Conservation (phyloP, 495 filamentous ascomycete species). For the Beverwykella pulmonaria region DNA sequence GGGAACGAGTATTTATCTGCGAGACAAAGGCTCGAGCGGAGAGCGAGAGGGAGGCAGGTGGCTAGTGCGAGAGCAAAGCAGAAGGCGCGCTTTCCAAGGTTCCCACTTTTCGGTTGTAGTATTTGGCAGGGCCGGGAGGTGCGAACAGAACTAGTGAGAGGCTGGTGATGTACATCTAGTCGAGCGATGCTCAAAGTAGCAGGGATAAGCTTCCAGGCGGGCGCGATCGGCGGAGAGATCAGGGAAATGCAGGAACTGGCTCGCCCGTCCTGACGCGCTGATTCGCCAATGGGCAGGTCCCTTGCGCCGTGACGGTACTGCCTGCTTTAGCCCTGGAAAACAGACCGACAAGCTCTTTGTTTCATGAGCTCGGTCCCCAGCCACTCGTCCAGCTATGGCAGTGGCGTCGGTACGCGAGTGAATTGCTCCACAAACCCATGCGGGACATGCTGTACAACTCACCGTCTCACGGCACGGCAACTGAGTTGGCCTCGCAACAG, state of each 20-base stretch:
- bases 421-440: not conserved
- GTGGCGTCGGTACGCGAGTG: not conserved
- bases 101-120: not conserved
- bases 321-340: not conserved
- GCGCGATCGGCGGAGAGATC: not conserved
- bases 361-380: not conserved
- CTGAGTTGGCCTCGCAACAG: not conserved
- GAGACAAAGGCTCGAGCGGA: not conserved
- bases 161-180: not conserved
- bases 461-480: not conserved
- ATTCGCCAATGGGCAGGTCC: constrained; percentile 13
- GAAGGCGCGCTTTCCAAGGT: constrained; percentile 15
- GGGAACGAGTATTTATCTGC: constrained; percentile 21
- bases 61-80: not conserved
- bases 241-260: constrained; percentile 6
- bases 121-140: constrained; percentile 1
- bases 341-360: no score
- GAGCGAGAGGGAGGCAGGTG: not conserved
- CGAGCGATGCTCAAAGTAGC: not conserved
- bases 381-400: no score
- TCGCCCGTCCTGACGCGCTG: not conserved
- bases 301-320: not conserved
- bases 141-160: not conserved
- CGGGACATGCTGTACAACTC: not conserved
- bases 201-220: not conserved